Base-by-base conservation (phyloP, 495 filamentous ascomycete genomes). In the Xylaria castorea region DNA sequence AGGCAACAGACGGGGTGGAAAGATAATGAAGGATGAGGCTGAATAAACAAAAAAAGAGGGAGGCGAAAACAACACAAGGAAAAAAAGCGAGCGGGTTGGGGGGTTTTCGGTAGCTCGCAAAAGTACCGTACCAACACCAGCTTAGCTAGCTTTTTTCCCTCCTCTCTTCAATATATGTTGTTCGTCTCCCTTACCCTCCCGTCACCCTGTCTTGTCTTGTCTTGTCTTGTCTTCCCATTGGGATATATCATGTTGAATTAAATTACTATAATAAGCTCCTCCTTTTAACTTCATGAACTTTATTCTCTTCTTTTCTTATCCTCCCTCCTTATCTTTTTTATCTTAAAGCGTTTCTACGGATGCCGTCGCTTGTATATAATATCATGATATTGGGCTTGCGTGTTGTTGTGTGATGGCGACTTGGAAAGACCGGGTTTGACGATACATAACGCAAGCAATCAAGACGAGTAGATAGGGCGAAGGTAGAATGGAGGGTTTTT, bases 51-150 rank as follows among this genome's bases (percentile, higher is more conserved):
- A 58, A 68, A 74, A 72, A 20, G 53, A n/a, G 70, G 55, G 71
- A 66, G 68, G n/a, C 46, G n/a, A 53, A 36, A 32, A 57, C 34
- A 40, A 58, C 48, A 65, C 38, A 71, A 64, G 12, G 66, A 66
- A 73, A 68, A 68, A 75, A 77, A 71, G 75, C 61, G 44, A 60
- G 25, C 53, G 69, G 48, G 63, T 55, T 38, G 61, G 11, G 62
- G 11, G 62, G 61, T 46, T 68, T 20, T 68, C 63, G 71, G 66
- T 68, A 72, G 71, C 57, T 68, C 63, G 48, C 70, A 18, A 53
- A 22, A 72, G 44, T 51, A 32, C 64, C 64, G 64, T 36, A 34
- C 64, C 64, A 53, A 30, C 48, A 55, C 50, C 48, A 68, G 50
- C 66, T 68, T 68, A 68, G 50, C 50, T 68, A 68, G 66, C 32